Percentiles rank a stretch among this genome's conserved stretches.
Evolutionary conservation across 140 eudicot genomes (phyloP).

Genomic region (Anethum foeniculum): DNA sequence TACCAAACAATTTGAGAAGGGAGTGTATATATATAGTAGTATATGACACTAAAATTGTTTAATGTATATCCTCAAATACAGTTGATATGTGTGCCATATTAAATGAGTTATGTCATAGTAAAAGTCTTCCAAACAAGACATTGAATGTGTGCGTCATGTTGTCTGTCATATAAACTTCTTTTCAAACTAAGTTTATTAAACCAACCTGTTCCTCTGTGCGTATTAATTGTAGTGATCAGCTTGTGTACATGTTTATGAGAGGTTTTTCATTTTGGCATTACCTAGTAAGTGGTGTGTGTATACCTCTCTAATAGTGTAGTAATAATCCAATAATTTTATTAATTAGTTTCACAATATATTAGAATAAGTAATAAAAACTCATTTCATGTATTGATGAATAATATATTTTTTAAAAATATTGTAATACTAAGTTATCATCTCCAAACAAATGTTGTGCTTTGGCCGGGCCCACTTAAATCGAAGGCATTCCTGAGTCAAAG

Average conservation of each 20-base stretch:
- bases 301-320: too few species aligned
- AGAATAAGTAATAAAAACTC: too few species aligned
- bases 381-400: too few species aligned
- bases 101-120: neutral
- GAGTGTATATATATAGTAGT: neutral
- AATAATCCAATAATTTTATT: too few species aligned
- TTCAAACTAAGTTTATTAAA: neutral
- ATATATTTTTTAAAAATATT: too few species aligned
- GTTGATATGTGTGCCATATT: conserved; percentile 19
- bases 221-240: neutral
- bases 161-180: neutral
- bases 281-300: too few species aligned
- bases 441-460: neutral
- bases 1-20: neutral
- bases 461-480: neutral
- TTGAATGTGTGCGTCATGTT: neutral
- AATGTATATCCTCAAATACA: neutral
- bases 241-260: neutral
- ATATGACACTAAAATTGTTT: neutral
- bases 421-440: neutral
- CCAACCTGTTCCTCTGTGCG: neutral
- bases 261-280: neutral
- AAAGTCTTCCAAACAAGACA: neutral
- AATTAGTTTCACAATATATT: too few species aligned
- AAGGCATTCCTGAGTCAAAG: neutral